Percentiles rank a stretch among this genome's conserved stretches.
Evolutionary conservation across 179 eudicot species (phyloP).

Genomic region (Beta macrorhiza): DNA sequence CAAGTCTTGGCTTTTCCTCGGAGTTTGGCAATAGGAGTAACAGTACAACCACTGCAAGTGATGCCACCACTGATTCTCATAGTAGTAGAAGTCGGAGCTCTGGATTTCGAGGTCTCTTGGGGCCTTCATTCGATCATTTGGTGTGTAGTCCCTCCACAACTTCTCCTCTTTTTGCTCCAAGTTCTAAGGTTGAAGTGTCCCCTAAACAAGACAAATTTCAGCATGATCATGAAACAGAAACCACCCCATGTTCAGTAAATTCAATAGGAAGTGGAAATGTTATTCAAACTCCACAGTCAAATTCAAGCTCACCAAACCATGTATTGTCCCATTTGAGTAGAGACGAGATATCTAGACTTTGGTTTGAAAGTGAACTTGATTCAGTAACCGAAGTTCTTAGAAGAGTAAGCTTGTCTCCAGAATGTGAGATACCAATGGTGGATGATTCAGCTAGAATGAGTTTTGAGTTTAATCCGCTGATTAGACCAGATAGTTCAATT

Average conservation of each 20-base stretch:
- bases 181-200: conserved; percentile 7
- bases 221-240: conserved; percentile 27
- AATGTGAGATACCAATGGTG: conserved; percentile 27
- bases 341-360: conserved; percentile 33
- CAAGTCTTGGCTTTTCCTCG: conserved; percentile 38
- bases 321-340: conserved; percentile 33
- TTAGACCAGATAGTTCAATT: conserved; percentile 33
- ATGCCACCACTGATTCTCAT: conserved; percentile 21
- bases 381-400: conserved; percentile 39
- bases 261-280: conserved; percentile 57
- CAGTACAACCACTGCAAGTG: conserved; percentile 7
- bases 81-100: conserved; percentile 27
- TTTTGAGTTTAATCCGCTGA: conserved; percentile 41
- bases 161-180: conserved; percentile 19
- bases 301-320: conserved; percentile 40
- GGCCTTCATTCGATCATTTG: conserved; percentile 32
- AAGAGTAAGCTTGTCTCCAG: conserved; percentile 50
- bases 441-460: conserved; percentile 33
- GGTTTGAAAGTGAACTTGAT: conserved; percentile 46
- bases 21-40: conserved; percentile 13
- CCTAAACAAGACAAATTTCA: conserved; percentile 6
- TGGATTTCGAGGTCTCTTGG: conserved; percentile 31
- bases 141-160: conserved; percentile 15
- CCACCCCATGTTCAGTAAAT: conserved; percentile 37
- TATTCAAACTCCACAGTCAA: conserved; percentile 62